A percentile compares a stretch with the other conserved stretches of the same genome.
Conservation (phyloP, 768 basidiomycete species). For the Strobilomyces echinocephalus region DNA sequence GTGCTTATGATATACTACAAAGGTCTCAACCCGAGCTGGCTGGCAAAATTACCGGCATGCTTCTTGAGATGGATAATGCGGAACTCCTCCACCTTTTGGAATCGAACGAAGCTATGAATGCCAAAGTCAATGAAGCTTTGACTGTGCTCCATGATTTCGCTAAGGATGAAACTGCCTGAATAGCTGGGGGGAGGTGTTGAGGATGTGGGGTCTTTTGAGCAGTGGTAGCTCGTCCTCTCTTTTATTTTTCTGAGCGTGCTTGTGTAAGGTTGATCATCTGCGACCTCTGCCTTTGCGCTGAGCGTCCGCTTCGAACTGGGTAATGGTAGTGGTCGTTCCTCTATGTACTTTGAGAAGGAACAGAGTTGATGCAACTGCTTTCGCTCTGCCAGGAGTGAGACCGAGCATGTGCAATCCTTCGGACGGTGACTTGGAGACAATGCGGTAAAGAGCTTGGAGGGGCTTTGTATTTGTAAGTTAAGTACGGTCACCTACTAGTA, state of each 20-base stretch:
- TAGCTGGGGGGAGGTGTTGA: constrained; percentile 1
- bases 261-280: constrained; percentile 33
- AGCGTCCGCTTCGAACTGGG: constrained; percentile 35
- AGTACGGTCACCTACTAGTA: no score
- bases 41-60: constrained; percentile 98
- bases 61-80: constrained; percentile 97
- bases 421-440: no score
- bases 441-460: no score
- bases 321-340: constrained; percentile 52
- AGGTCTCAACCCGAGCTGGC: constrained; percentile 88
- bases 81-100: constrained; percentile 91
- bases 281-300: constrained; percentile 36
- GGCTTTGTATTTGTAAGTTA: no score
- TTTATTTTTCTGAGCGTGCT: constrained; percentile 30
- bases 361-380: constrained; percentile 56
- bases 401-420: no score
- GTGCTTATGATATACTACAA: constrained; percentile 10
- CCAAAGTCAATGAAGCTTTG: constrained; percentile 91
- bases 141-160: constrained; percentile 83
- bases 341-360: constrained; percentile 48
- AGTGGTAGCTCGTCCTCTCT: constrained; percentile 47
- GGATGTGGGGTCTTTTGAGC: constrained; percentile 33
- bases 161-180: constrained; percentile 32
- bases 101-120: constrained; percentile 70
- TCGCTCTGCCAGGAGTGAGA: constrained; percentile 29